phyloP scores from a whole-genome alignment of 2,329 filamentous ascomycete genomes.

The Chrysoporthe puriensis region DNA sequence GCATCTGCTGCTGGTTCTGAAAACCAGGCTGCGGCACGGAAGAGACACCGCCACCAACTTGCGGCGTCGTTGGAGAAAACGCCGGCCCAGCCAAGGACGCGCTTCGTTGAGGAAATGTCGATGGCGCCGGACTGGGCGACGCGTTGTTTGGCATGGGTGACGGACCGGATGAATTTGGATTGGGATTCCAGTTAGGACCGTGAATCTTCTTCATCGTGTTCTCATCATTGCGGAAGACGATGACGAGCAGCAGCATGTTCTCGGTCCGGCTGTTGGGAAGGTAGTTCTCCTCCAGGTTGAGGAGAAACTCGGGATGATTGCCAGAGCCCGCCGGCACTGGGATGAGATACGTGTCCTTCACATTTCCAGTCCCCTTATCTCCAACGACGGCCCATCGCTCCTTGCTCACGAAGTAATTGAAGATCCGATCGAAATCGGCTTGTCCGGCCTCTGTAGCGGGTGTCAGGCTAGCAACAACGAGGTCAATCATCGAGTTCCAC shows the following conservation, averaged over 20 bases:
- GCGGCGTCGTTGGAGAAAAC: constrained; percentile 58
- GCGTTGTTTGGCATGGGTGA: constrained; percentile 29
- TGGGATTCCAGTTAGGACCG: constrained; percentile 35
- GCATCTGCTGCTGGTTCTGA: constrained; percentile 22
- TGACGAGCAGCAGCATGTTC: constrained; percentile 78
- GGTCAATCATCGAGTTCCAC: constrained; percentile 80
- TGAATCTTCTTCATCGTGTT: constrained; percentile 42
- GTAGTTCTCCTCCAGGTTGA: constrained; percentile 83
- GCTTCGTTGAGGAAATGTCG: constrained; percentile 44
- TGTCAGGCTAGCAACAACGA: constrained; percentile 76
- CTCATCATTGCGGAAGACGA: constrained; percentile 75
- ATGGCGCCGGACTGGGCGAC: constrained; percentile 42
- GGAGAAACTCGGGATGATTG: constrained; percentile 81
- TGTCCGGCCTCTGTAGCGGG: constrained; percentile 64
- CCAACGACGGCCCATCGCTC: constrained; percentile 86
- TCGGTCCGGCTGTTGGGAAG: constrained; percentile 74
- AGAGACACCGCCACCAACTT: constrained; percentile 36
- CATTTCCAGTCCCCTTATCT: constrained; percentile 72
- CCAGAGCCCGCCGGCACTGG: constrained; percentile 75
- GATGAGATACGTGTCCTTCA: constrained; percentile 90
- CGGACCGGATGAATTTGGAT: constrained; percentile 33
- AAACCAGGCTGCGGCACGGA: constrained; percentile 37
- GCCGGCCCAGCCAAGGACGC: constrained; percentile 54
- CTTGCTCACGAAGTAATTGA: constrained; percentile 83
- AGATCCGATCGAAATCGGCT: constrained; percentile 73